Conservation (phyloP, 805 yeast species). For the Blastobotrys chiropterorum region DNA sequence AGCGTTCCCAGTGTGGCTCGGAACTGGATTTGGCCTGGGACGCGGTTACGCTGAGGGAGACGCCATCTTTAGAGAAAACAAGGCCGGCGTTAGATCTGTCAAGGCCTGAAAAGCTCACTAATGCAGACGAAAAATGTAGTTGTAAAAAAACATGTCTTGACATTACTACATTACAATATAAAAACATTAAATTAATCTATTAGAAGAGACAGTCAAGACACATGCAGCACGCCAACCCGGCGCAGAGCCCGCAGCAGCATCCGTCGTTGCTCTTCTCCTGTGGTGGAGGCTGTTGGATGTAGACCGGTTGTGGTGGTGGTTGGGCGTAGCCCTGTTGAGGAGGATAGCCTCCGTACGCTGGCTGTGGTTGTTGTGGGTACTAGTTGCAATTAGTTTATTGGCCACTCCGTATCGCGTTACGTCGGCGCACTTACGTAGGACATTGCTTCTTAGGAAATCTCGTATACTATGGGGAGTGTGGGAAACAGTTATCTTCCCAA, state of each 20-base stretch:
- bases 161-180: neutral
- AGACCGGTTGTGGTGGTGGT: conserved; percentile 13
- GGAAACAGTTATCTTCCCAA: neutral
- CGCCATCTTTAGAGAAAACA: conserved; percentile 68
- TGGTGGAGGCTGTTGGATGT: conserved; percentile 23
- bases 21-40: conserved; percentile 95
- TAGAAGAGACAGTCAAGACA: conserved; percentile 22
- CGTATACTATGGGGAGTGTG: neutral
- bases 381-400: neutral
- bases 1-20: conserved; percentile 96
- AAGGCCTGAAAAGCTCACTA: conserved; percentile 21
- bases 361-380: conserved; percentile 21
- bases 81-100: conserved; percentile 30
- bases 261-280: conserved; percentile 22
- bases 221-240: conserved; percentile 30
- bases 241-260: conserved; percentile 32
- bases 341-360: conserved; percentile 14
- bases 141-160: neutral
- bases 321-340: conserved; percentile 4
- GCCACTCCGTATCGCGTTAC: neutral
- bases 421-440: conserved; percentile 11
- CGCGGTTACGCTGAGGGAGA: conserved; percentile 98
- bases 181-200: neutral
- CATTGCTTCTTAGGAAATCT: conserved; percentile 4
- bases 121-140: neutral